phyloP scores from a whole-genome alignment of 2,329 filamentous ascomycete species.

The Claviceps arundinis region DNA sequence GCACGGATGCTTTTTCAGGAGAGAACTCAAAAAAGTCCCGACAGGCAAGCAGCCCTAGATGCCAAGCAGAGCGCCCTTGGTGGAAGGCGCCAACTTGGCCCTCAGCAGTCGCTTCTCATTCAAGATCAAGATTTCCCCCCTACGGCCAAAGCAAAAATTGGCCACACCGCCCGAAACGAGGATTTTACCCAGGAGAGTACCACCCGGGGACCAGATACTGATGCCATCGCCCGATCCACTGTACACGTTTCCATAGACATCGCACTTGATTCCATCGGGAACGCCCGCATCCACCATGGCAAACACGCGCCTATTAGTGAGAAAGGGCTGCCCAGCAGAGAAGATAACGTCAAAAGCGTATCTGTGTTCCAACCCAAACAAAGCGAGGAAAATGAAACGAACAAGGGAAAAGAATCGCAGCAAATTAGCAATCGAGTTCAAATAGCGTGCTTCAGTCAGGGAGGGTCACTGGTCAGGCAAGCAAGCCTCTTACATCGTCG shows the following conservation, averaged over 20 bases:
- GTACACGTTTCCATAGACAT: conserved; percentile 34
- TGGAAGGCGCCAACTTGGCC: conserved; percentile 10
- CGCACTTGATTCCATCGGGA: conserved; percentile 35
- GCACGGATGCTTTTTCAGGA: no score
- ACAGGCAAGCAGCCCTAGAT: conserved; percentile 2
- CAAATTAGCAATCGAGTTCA: no score
- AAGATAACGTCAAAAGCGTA: conserved; percentile 23
- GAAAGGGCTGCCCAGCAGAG: conserved; percentile 20
- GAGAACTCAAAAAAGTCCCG: no score
- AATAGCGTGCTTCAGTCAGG: not conserved
- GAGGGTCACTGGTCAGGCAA: not conserved
- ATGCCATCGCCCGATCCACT: conserved; percentile 35
- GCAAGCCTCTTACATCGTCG: conserved; percentile 14
- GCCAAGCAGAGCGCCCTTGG: conserved; percentile 12
- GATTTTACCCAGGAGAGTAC: conserved; percentile 32
- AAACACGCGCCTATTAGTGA: conserved; percentile 36
- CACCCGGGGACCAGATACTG: conserved; percentile 32
- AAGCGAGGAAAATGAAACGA: no score
- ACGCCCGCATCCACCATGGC: conserved; percentile 33
- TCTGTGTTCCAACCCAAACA: conserved; percentile 7
- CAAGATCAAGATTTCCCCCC: conserved; percentile 30
- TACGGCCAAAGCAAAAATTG: conserved; percentile 34
- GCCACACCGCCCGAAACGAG: conserved; percentile 27
- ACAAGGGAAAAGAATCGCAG: no score
- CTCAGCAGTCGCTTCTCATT: conserved; percentile 32